Base-by-base conservation (phyloP, 2,329 filamentous ascomycete species). In the Chalaropsis ovoidea region DNA sequence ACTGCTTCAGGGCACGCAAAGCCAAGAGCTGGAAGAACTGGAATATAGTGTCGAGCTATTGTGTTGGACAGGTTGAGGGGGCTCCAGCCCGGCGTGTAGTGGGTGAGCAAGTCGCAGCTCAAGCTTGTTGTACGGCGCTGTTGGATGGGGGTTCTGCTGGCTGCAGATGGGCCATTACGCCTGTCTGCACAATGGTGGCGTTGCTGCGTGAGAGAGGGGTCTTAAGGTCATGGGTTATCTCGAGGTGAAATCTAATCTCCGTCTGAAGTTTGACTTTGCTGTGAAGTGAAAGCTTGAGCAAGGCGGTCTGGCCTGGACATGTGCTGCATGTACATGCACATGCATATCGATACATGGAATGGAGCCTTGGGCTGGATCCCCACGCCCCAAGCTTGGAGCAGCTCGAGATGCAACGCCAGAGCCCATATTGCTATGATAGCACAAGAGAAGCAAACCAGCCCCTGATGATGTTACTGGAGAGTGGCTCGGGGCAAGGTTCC, bases 201-300 rank as follows among this genome's bases (percentile, higher is more conserved):
- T n/a, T 58, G 27, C 13, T 39, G 54, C 27, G 54, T 6, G 54
- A 58, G 27, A 13, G 54, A 39, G 27, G 13, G 27, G 54, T 10
- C 27, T 10, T 58, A 13, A n/a, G 17, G 54, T n/a, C 31, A 39
- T 58, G 54, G 54, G 17, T 19, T 24, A 27, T 15, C 10, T 58
- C 54, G 54, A 39, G 27, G 54, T 39, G 19, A 17, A 35, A 58
- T 58, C 54, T 58, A 58, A 58, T 58, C 54, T 58, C 54, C 54
- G 31, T 58, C 54, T n/a, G 54, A 58, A 39, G 54, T 58, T 58
- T 58, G 54, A 22, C 47, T 52, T 52, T 52, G 54, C 54, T n/a
- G 31, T n/a, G 15, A 58, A 19, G 19, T 11, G 24, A 27, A 39
- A 58, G 54, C 13, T 19, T 5, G 47, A 58, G 15, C n/a, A 22